Evolutionary conservation across 768 basidiomycete species (phyloP).

Genomic region (Serpula lacrymans): DNA sequence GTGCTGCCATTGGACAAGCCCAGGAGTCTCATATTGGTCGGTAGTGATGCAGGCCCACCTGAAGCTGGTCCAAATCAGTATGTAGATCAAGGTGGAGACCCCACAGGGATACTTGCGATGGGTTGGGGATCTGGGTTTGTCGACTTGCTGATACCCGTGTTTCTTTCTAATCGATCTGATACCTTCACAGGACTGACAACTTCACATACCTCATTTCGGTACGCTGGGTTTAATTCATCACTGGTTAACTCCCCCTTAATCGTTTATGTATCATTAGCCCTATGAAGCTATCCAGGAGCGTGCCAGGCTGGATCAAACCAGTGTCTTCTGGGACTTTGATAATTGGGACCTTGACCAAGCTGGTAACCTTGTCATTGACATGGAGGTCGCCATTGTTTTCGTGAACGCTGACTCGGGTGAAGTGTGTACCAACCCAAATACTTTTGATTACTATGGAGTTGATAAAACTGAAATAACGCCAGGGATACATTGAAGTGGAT

Average conservation of each 20-base stretch:
- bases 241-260: no score
- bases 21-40: constrained; percentile 50
- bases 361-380: constrained; percentile 38
- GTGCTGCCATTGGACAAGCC: constrained; percentile 54
- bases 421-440: no score
- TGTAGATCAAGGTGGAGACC: constrained; percentile 33
- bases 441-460: not conserved
- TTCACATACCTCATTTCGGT: constrained; percentile 74
- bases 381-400: constrained; percentile 69
- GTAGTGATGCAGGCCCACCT: constrained; percentile 47
- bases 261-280: constrained; percentile 52
- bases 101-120: constrained; percentile 71
- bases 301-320: constrained; percentile 57
- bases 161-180: constrained; percentile 29
- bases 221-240: no score
- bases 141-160: not conserved
- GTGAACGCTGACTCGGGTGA: constrained; percentile 77
- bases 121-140: constrained; percentile 77
- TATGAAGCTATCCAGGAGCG: constrained; percentile 68
- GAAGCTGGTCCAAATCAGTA: constrained; percentile 47
- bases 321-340: constrained; percentile 58
- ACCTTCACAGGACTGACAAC: constrained; percentile 45
- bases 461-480: not conserved
- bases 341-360: constrained; percentile 57
- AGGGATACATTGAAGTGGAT: constrained; percentile 65